Percentiles rank a stretch among this genome's conserved stretches.
Conservation (phyloP, 768 basidiomycete species). For the Trametes cingulata region DNA sequence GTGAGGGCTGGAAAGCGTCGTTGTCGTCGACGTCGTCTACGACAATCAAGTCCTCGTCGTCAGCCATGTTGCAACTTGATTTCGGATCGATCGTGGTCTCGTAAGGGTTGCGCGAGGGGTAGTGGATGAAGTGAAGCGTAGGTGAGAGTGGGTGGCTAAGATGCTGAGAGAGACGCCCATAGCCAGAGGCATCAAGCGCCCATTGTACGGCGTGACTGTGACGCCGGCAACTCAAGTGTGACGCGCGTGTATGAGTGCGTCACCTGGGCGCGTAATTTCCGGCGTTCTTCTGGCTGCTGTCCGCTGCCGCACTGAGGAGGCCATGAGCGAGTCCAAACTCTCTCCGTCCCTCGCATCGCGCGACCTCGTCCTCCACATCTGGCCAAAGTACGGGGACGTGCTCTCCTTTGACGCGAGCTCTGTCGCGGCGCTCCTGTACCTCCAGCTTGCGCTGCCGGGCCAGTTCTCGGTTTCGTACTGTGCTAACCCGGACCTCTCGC, state of each 20-base stretch:
- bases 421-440: slow-evolving; percentile 63
- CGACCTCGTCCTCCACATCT: slow-evolving; percentile 52
- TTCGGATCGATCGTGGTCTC: too few relatives aligned
- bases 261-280: background rate
- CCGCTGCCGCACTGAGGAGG: background rate
- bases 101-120: too few relatives aligned
- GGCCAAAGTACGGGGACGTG: slow-evolving; percentile 67
- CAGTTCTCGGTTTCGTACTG: slow-evolving; percentile 62
- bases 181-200: background rate
- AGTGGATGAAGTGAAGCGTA: background rate
- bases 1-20: slow-evolving; percentile 18
- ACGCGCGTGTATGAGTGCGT: slow-evolving; percentile 2
- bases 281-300: background rate
- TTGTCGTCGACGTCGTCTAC: slow-evolving; percentile 32
- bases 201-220: background rate
- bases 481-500: slow-evolving; percentile 69
- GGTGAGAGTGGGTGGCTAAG: background rate
- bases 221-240: background rate
- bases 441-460: slow-evolving; percentile 71
- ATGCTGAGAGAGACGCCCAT: background rate
- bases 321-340: slow-evolving; percentile 16
- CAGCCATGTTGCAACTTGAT: slow-evolving; percentile 6
- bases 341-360: slow-evolving; percentile 10
- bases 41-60: slow-evolving; percentile 30
- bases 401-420: slow-evolving; percentile 69